Evolutionary conservation across 164 flowering plant genomes (phyloP), one percentile per base, ranked within the genome.

Genomic region (Stephania japonica): DNA sequence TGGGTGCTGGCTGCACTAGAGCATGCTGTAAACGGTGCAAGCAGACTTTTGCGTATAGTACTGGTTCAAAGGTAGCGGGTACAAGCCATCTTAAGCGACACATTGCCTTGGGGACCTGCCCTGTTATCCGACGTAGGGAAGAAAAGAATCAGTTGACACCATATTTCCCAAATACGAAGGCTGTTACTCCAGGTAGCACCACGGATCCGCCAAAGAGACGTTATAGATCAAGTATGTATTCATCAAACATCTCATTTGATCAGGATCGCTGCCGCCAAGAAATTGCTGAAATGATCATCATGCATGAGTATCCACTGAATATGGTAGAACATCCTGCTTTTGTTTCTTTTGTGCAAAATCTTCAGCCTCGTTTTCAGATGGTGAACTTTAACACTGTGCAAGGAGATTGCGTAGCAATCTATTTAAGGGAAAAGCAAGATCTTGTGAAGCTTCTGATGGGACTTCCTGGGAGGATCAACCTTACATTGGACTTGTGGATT

Each of bases 1-100:
- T 84, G 23, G 75, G 84, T 71, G 77, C 78, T 75, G 94, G 87
- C 26, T 81, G 88, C 78, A 85, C 82, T 18, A 84, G 84, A 73
- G 97, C 99, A 6, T 78, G 66, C 79, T 92, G 97, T 80, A 94
- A 88, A 47, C 89, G 85, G 71, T 92, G 97, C 85, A 86, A 88
- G 66, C 87, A 82, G 75, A 81, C 93, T 18, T 92, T 90, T 85
- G 92, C 97, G 6, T 91, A 93, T 69, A 90, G 86, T 38, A 86
- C 80, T 50, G 97, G 95, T 63, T 70, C 87, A 70, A 94, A 91
- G 77, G 76, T 83, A 59, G 86, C 94, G 3, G 99, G 97, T 26
- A 94, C 96, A 14, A 92, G 95, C 83, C 99, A 92, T 81, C 97
- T 94, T 19, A 91, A 86, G 69, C 86, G 97, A 25, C 99, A 94